Base-by-base conservation (phyloP, 495 filamentous ascomycete species). In the Rusavskia elegans region DNA sequence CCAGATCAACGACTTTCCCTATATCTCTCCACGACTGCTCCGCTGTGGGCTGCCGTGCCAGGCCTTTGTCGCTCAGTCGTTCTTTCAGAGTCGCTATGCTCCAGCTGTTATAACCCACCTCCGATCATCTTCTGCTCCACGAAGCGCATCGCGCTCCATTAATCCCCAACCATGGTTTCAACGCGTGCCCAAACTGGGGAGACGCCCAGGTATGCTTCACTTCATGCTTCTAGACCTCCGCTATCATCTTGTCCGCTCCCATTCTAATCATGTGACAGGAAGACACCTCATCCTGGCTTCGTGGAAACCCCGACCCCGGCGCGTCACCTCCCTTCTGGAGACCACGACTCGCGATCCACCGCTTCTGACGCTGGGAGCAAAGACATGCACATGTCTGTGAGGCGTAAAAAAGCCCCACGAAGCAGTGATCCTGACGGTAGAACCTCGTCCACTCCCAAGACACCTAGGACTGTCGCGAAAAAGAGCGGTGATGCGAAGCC, bases 221-320 rank as follows among this genome's bases (percentile, higher is more conserved):
- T 36, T 37, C 25, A 23, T 13, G 30, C 21, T 23, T 36, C 36
- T 11, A 46, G 11, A 16, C 2, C 44, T 23, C 20, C 16, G 23
- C 14, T 11, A 23, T 29, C 40, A 42, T 42, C 20, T 14, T 11
- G 3, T 55, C 45, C 56, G 56, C 57, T 40, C 37, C 44, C 49
- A 27, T 27, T 8, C 52, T 45, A 32, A 53, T 48, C 35, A 17
- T 45, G 52, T 9, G 16, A 44, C n/a, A 82, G 79, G 62, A 80
- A 77, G 65, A 71, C 74, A 52, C 71, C 74, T 30, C 71, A 74
- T 48, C 71, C 71, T 36, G 76, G 74, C 49, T 78, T 72, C 54
- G 71, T 80, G 49, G 76, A 78, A 55, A 80, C 79, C 14, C 76
- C 79, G 50, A 80, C 79, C 14, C 76, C 79, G 49, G 64, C 72